A percentile compares a stretch with the other conserved stretches of the same genome.
These are phyloP conservation scores for Grifola frondosa DNA, from an alignment of 1,284 basidiomycete species.

Conservation along the genomic window DNA sequence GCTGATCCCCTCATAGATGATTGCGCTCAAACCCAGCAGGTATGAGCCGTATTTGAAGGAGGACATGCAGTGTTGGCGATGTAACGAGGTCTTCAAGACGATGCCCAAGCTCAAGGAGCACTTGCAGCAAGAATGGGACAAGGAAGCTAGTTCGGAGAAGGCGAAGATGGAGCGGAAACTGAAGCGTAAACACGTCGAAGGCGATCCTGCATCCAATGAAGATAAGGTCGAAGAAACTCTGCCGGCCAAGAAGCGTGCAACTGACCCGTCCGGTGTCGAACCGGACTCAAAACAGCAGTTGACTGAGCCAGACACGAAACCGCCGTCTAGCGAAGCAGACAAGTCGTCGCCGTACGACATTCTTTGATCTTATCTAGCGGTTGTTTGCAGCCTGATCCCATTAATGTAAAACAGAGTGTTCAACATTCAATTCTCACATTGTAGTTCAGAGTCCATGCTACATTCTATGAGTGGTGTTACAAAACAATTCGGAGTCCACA, in stretches of 20 bases:
- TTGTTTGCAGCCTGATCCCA: too few relatives aligned
- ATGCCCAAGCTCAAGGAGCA: conserved; percentile 80
- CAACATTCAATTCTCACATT: too few relatives aligned
- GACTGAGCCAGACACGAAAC: too few relatives aligned
- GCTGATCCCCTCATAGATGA: conserved; percentile 42
- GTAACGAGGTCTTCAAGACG: conserved; percentile 59
- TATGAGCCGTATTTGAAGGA: conserved; percentile 73
- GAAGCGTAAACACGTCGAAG: conserved; percentile 3
- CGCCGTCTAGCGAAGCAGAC: too few relatives aligned
- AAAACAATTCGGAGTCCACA: background rate
- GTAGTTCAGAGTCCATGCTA: too few relatives aligned
- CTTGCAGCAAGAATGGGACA: conserved; percentile 63
- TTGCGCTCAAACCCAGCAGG: conserved; percentile 44
- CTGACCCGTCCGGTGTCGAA: background rate
- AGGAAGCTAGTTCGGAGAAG: too few relatives aligned
- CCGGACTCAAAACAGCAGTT: too few relatives aligned
- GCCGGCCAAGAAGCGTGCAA: background rate
- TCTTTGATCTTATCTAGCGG: too few relatives aligned
- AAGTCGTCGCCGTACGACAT: too few relatives aligned
- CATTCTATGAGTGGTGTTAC: too few relatives aligned
- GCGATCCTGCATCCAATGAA: too few relatives aligned
- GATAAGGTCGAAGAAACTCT: background rate
- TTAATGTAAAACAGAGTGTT: too few relatives aligned
- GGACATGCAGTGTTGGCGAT: conserved; percentile 68
- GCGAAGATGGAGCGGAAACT: conserved; percentile 34